These are phyloP conservation scores for Rhodotorula diobovata DNA, from an alignment of 768 basidiomycete genomes.

Conservation along the genomic window DNA sequence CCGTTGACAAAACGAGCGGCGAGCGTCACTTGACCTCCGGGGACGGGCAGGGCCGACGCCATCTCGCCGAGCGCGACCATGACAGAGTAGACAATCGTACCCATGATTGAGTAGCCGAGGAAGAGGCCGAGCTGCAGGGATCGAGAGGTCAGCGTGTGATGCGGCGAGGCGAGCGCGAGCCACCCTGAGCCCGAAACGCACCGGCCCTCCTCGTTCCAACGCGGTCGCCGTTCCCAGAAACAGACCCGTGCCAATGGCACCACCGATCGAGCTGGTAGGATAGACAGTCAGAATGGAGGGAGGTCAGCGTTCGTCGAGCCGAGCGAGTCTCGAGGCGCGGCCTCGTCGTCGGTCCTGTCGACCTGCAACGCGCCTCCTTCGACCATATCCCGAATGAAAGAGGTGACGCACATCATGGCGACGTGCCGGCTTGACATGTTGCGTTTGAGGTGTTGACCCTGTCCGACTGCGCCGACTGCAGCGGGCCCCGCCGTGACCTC, in stretches of 20 bases:
- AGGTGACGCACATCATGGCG: not conserved
- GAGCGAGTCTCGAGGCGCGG: too few species aligned
- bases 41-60: constrained; percentile 27
- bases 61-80: constrained; percentile 41
- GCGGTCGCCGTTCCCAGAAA: constrained; percentile 56
- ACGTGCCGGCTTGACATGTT: not conserved
- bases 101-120: constrained; percentile 58
- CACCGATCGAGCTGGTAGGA: not conserved
- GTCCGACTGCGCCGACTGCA: not conserved
- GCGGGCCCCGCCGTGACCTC: not conserved
- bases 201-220: constrained; percentile 60
- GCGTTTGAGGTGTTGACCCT: not conserved
- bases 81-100: constrained; percentile 42
- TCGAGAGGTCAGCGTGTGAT: not conserved
- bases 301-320: not conserved
- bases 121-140: constrained; percentile 54
- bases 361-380: too few species aligned
- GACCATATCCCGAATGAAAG: too few species aligned
- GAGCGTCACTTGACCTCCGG: constrained; percentile 46
- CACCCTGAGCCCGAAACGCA: constrained; percentile 37
- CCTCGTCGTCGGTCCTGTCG: too few species aligned
- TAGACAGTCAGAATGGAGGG: not conserved
- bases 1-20: constrained; percentile 1
- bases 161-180: too few species aligned
- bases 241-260: constrained; percentile 2